These are phyloP conservation scores for Cruciata laevipes DNA, from an alignment of 257 asterid genomes.

Conservation along the genomic window DNA sequence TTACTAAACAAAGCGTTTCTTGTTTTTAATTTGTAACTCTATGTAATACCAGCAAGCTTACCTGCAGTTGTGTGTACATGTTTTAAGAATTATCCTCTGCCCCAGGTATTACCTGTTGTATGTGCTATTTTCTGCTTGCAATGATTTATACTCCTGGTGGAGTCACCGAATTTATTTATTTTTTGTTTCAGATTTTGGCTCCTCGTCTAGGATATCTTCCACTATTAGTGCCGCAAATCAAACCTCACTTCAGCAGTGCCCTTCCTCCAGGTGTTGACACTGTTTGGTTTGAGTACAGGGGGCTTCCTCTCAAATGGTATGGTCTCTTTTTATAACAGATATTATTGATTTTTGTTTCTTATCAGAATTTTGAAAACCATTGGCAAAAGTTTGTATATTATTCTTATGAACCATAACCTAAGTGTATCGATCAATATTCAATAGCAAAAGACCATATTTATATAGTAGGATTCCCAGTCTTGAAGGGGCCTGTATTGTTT, in stretches of 20 bases:
- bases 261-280: conserved; percentile 98
- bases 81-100: not conserved
- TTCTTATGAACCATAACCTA: not conserved
- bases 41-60: not conserved
- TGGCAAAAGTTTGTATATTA: not conserved
- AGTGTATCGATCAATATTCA: too few relatives aligned
- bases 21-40: not conserved
- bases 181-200: conserved; percentile 70
- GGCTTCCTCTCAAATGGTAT: conserved; percentile 95
- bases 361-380: not conserved
- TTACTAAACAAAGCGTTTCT: not conserved
- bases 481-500: too few relatives aligned
- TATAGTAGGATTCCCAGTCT: too few relatives aligned
- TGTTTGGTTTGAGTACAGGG: conserved; percentile 95
- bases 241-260: conserved; percentile 79
- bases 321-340: not conserved
- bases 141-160: conserved; percentile 8
- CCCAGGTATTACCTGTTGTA: not conserved
- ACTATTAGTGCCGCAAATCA: conserved; percentile 70
- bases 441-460: too few relatives aligned
- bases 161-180: not conserved
- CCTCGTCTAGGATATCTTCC: conserved; percentile 93
- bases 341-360: not conserved
- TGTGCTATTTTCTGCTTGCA: not conserved
- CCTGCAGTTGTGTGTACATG: not conserved